Evolutionary conservation across 139 green algal genomes (phyloP), one percentile per base, ranked within the genome.

Genomic region (Nannochloris sp.): DNA sequence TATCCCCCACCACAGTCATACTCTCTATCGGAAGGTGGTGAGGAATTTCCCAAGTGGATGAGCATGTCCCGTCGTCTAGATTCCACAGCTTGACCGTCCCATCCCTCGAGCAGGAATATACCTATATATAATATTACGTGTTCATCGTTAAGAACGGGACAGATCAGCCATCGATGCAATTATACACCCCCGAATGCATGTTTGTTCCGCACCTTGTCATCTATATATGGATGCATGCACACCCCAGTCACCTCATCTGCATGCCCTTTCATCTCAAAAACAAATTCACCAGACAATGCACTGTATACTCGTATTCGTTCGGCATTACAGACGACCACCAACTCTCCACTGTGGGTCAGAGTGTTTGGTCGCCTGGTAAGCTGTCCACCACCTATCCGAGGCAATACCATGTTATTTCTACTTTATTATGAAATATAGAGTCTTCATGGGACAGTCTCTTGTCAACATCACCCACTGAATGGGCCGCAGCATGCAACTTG

Each of bases 211-310:
- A 75, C 71, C 78, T 78, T 60, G 11, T 63, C 31, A 21, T 44
- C 37, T 24, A 61, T 61, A 12, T 56, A 55, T 11, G 78, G 69
- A 46, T 83, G 56, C 44, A 77, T 48, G 2, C 58, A 34, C 5
- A 85, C 61, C 19, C 68, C 44, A 1, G 78, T 85, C 10, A 85
- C 72, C 34, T 79, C 75, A 11, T 36, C 75, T 4, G 34, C 58
- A 27, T 85, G 78, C 2, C 72, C 72, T 15, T 50, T 34, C 5
- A 85, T 48, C 27, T 34, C 48, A n/a, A 66, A 63, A 5, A 85
- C 44, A 3, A 66, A 64, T 62, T 81, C 69, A 4, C 67, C 72
- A 1, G 68, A 73, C 25, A 59, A 59, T 8, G 78, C 66, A 64
- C 72, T 79, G 60, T 83, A 81, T 5, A 81, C 62, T 36, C 67